These are phyloP conservation scores for Geum urbanum DNA, from an alignment of 306 rosid species.

Conservation along the genomic window DNA sequence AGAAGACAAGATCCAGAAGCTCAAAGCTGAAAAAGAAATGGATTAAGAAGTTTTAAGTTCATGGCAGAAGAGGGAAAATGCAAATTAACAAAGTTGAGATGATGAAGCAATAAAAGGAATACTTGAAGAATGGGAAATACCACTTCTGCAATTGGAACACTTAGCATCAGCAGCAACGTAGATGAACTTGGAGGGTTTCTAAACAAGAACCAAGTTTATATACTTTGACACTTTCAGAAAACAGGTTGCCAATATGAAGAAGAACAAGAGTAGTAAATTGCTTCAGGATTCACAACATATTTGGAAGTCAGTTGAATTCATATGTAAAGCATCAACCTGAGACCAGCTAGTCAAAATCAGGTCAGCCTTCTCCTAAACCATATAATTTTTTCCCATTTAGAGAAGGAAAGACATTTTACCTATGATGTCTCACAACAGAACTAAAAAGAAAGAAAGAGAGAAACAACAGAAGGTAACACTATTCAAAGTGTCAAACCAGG, in stretches of 20 bases:
- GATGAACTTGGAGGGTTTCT: not conserved
- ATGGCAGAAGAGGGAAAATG: not conserved
- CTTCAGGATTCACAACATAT: not conserved
- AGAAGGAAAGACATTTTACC: not conserved
- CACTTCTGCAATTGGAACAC: not conserved
- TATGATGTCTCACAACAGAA: not conserved
- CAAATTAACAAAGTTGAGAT: not conserved
- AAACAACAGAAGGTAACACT: too few relatives aligned
- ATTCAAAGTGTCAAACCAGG: not conserved
- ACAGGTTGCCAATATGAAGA: not conserved
- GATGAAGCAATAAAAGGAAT: not conserved
- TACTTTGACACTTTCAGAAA: not conserved
- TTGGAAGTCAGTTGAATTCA: not conserved
- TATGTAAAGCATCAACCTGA: not conserved
- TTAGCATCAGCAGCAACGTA: not conserved
- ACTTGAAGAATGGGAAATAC: not conserved
- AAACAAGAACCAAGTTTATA: too few relatives aligned
- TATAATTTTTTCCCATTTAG: not conserved
- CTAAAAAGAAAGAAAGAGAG: too few relatives aligned
- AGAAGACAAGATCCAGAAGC: not conserved
- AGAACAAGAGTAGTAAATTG: not conserved
- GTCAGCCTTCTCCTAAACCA: not conserved
- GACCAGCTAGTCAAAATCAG: constrained; percentile 2
- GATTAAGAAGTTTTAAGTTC: not conserved
- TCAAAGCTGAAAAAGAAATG: constrained; percentile 1